Percentiles rank a stretch among this genome's conserved stretches.
These are phyloP conservation scores for Vachellia pachyceras DNA, from an alignment of 306 rosid species.

Conservation along the genomic window DNA sequence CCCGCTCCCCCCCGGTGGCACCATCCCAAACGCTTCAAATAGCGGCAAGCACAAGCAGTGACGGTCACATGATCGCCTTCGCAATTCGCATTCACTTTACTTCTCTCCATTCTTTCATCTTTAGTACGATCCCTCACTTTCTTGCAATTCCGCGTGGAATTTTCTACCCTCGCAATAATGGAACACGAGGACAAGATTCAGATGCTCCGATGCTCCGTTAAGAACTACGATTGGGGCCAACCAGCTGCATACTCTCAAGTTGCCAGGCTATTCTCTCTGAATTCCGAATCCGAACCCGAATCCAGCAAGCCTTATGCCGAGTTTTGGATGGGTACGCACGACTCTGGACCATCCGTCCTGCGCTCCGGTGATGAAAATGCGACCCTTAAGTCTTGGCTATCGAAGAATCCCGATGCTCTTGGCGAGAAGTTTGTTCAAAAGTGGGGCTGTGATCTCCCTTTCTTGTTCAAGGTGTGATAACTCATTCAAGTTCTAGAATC, in stretches of 20 bases:
- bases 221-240: slow-evolving; percentile 77
- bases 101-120: background rate
- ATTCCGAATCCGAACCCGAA: slow-evolving; percentile 50
- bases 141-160: background rate
- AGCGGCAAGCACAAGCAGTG: slow-evolving; percentile 32
- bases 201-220: slow-evolving; percentile 49
- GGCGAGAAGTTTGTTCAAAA: slow-evolving; percentile 19
- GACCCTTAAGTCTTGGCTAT: slow-evolving; percentile 44
- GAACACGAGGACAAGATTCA: slow-evolving; percentile 34
- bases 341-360: slow-evolving; percentile 69
- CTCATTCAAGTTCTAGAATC: background rate
- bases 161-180: slow-evolving; percentile 3
- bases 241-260: slow-evolving; percentile 53
- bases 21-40: slow-evolving; percentile 45
- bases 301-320: slow-evolving; percentile 56
- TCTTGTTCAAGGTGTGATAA: slow-evolving; percentile 69
- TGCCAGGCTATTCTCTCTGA: slow-evolving; percentile 53
- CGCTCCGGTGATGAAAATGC: slow-evolving; percentile 36
- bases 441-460: slow-evolving; percentile 79
- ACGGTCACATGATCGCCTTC: background rate
- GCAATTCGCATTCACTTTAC: background rate
- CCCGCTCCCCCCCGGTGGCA: background rate
- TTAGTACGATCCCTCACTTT: background rate
- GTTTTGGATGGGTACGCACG: slow-evolving; percentile 82
- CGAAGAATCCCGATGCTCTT: slow-evolving; percentile 36